phyloP scores from a whole-genome alignment of 306 rosid species.

The Lotus japonicus region DNA sequence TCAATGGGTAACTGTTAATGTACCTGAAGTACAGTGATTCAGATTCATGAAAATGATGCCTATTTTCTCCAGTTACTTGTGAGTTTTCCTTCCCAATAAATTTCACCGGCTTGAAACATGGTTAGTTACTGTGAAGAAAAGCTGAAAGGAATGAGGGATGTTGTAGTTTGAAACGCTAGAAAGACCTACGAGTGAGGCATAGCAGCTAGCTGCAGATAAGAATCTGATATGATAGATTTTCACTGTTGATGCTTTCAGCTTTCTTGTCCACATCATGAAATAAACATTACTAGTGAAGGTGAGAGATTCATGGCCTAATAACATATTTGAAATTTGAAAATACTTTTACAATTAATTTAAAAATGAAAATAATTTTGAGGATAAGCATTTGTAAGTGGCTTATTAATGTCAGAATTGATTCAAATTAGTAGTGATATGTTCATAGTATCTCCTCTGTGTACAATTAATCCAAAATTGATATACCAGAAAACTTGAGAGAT shows the following conservation, averaged over 20 bases:
- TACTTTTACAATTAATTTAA: no score
- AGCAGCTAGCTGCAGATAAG: slow-evolving; percentile 16
- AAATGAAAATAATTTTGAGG: no score
- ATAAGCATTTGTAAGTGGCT: no score
- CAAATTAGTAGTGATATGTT: no score
- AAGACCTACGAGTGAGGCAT: background rate
- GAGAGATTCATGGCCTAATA: no score
- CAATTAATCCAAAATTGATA: background rate
- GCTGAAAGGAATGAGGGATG: slow-evolving; percentile 14
- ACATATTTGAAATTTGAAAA: no score
- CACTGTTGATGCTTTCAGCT: slow-evolving; percentile 26
- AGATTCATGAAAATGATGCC: slow-evolving; percentile 24
- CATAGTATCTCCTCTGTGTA: background rate
- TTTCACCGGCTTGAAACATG: slow-evolving; percentile 18
- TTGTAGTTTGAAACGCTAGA: slow-evolving; percentile 21
- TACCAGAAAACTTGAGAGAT: slow-evolving; percentile 24
- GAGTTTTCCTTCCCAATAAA: slow-evolving; percentile 15
- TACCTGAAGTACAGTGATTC: slow-evolving; percentile 18
- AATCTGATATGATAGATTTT: slow-evolving; percentile 17
- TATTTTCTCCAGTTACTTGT: background rate
- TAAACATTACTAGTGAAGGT: no score
- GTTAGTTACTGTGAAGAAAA: slow-evolving; percentile 2
- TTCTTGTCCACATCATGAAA: slow-evolving; percentile 43
- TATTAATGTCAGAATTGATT: no score
- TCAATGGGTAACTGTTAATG: slow-evolving; percentile 14